Evolutionary conservation across 1,284 basidiomycete species (phyloP), one percentile per base, ranked within the genome.

Genomic region (Sporisorium graminicola): DNA sequence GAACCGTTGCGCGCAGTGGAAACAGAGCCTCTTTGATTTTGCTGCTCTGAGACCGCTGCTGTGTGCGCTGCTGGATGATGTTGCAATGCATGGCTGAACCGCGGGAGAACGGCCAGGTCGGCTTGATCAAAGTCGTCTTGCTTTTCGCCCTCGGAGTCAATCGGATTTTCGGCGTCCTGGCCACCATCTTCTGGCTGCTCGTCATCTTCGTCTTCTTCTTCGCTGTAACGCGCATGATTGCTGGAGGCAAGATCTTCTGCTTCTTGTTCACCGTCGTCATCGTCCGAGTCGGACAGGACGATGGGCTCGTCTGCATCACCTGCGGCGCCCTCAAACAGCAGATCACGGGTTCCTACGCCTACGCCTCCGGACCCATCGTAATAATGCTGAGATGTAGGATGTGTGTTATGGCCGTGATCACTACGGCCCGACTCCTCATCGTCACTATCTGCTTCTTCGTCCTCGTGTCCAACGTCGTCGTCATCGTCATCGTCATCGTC

Each of bases 251-350:
- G 35, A 6, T 16, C 12, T 10, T 55, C 59, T 8, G 49, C 12
- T 10, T 58, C 53, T 8, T 49, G 51, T 26, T 58, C 55, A 16
- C 65, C 65, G 18, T 74, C 74, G 42, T 61, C 55, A 6, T 68
- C 62, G 24, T 74, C 74, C 33, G 74, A 76, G 58, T 76, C 74
- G 2, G 68, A 76, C 9, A 76, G 58, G 4, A 76, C 74, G 46
- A 76, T 76, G 18, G 74, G 74, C 27, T 76, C 68, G 22, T 68
- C 68, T 8, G 67, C 74, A 46, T 71, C 65, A 31, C 65, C 74
- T 12, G 55, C n/a, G 20, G 68, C 61, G 13, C 65, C 68, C 29
- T 76, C 68, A 16, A 59, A 62, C 18, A 62, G 52, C 5, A 67
- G 60, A 52, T 72, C 53, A 27, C 55, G 68, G 9, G 58, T 64